phyloP scores from a whole-genome alignment of 352 stramenopile species.

The Nothophytophthora sp. region DNA sequence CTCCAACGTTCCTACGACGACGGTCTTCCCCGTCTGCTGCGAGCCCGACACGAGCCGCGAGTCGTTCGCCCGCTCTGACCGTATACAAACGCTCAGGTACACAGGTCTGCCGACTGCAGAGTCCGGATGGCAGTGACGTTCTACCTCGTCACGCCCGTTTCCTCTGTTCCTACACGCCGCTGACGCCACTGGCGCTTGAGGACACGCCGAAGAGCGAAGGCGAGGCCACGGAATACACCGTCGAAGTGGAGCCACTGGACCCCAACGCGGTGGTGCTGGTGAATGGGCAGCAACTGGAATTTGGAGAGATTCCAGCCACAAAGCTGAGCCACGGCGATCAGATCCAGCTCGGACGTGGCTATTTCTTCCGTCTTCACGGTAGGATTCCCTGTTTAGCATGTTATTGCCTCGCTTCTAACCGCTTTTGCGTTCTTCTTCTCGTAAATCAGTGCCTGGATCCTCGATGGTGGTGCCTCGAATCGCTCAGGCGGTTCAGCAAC shows the following conservation, averaged over 20 bases:
- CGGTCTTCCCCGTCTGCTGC: conserved; percentile 24
- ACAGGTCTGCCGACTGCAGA: conserved; percentile 33
- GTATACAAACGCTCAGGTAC: conserved; percentile 23
- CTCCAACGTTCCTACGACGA: conserved; percentile 37
- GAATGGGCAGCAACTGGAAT: conserved; percentile 33
- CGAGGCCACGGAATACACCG: conserved; percentile 18
- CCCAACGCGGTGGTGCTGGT: conserved; percentile 34
- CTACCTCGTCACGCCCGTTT: conserved; percentile 31
- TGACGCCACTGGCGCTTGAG: no score
- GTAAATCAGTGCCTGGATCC: conserved; percentile 21
- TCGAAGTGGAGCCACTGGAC: conserved; percentile 40
- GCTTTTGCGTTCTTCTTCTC: not conserved
- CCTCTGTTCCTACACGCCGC: conserved; percentile 19
- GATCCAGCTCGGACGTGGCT: conserved; percentile 38
- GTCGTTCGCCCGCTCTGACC: conserved; percentile 10
- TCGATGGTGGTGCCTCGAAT: conserved; percentile 17
- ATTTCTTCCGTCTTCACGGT: conserved; percentile 54
- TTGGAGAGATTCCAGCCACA: conserved; percentile 2
- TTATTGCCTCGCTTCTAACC: not conserved
- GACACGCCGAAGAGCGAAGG: not conserved
- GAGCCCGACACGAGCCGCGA: conserved; percentile 6
- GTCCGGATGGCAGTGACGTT: conserved; percentile 18
- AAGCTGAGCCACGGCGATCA: conserved; percentile 52
- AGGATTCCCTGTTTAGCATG: conserved; percentile 6
- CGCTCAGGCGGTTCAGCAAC: conserved; percentile 25